Evolutionary conservation across 2,329 filamentous ascomycete genomes (phyloP), one percentile per base, ranked within the genome.

Genomic region (Diaporthe ilicicola): DNA sequence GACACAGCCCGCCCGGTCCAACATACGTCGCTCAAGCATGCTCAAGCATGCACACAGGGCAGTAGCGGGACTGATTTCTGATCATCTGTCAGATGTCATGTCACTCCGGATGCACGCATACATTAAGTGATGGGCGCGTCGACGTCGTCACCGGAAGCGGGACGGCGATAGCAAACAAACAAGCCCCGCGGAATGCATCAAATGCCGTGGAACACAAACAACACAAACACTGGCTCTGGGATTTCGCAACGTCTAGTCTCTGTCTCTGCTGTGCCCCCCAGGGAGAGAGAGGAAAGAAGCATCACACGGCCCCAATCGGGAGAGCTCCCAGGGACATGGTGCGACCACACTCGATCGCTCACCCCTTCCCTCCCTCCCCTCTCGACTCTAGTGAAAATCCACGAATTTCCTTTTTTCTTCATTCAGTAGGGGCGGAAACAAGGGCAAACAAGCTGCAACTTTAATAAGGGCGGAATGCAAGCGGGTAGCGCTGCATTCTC

Each of bases 11-110:
- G 17, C 42, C 42, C 42, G 19, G 27, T 6, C 42, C 27, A 37
- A 37, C 27, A 19, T 44, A 62, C n/a, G 59, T 22, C 42, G 27
- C 42, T 48, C 59, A 4, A 39, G 27, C 12, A 39, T 24, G 8
- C 42, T 39, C 27, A n/a, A n/a, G n/a, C n/a, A n/a, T n/a, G n/a
- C n/a, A n/a, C n/a, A n/a, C n/a, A 29, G 59, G 10, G 27, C 27
- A 46, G 12, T 17, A 32, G 12, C 6, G 24, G 39, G 24, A 27
- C 37, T 62, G 56, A 24, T 6, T 17, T 32, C 17, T 9, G n/a
- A 32, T 32, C 44, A 62, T 22, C 56, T 62, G 59, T 62, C 59
- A 62, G 27, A n/a, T 62, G 59, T 62, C 59, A 62, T 48, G 59
- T 62, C 59, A 32, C 42, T 46, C 59, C 42, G 29, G 42, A 17